Percentiles rank a stretch among this genome's conserved stretches.
These are phyloP conservation scores for Backusella morwellensis DNA, from an alignment of 192 early-diverging fungal genomes.

Conservation along the genomic window DNA sequence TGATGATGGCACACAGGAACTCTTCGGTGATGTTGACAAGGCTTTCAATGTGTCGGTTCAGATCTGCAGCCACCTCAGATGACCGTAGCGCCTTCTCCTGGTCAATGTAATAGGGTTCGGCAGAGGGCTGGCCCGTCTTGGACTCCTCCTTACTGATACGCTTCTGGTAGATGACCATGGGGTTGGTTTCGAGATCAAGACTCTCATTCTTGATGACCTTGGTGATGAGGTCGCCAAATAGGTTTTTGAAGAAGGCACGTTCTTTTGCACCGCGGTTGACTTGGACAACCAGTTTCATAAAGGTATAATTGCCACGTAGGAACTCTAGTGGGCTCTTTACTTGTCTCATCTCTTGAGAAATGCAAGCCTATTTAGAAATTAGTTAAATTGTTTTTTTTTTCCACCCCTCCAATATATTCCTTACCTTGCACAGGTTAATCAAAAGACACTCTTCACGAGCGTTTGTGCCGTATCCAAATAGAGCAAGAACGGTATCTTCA, in stretches of 20 bases:
- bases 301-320: constrained; percentile 92
- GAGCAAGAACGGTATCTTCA: constrained; percentile 85
- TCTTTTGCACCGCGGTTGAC: constrained; percentile 96
- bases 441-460: constrained; percentile 94
- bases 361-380: constrained; percentile 46
- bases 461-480: constrained; percentile 98
- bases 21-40: constrained; percentile 79
- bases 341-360: constrained; percentile 87
- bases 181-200: constrained; percentile 92
- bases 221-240: constrained; percentile 81
- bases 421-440: constrained; percentile 89
- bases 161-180: constrained; percentile 82
- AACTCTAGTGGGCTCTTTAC: constrained; percentile 87
- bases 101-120: constrained; percentile 71
- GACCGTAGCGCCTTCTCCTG: constrained; percentile 81
- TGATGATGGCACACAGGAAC: constrained; percentile 81
- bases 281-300: constrained; percentile 95
- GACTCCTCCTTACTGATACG: constrained; percentile 90
- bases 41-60: constrained; percentile 69
- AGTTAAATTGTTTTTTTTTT: background rate
- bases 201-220: constrained; percentile 71
- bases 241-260: constrained; percentile 81
- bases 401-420: too few species aligned
- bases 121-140: constrained; percentile 78
- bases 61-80: constrained; percentile 68